Percentiles rank a stretch among this genome's conserved stretches.
Conservation (phyloP, 1,139 yeast genomes). For the Candida labiduridarum region DNA sequence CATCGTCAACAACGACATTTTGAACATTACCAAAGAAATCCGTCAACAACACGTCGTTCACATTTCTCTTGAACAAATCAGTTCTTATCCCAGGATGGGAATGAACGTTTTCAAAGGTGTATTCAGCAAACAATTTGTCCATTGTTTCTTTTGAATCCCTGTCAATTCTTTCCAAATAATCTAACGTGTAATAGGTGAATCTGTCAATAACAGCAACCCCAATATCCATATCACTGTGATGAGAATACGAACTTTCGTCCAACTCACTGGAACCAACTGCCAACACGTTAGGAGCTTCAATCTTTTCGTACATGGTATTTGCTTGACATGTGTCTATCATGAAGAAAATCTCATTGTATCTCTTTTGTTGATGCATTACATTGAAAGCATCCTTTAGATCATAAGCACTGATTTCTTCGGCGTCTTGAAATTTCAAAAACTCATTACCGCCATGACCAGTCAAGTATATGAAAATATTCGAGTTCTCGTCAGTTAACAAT, state of each 20-base stretch:
- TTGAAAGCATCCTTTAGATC: slow-evolving; percentile 97
- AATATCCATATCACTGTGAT: slow-evolving; percentile 91
- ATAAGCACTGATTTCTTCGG: slow-evolving; percentile 94
- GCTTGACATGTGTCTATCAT: slow-evolving; percentile 99
- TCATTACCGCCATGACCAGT: slow-evolving; percentile 99
- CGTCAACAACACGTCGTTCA: slow-evolving; percentile 74
- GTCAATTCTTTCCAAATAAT: slow-evolving; percentile 79
- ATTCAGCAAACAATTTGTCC: slow-evolving; percentile 80
- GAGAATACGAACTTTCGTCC: slow-evolving; percentile 92
- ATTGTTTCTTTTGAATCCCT: slow-evolving; percentile 75
- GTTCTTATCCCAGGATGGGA: slow-evolving; percentile 91
- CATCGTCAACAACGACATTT: slow-evolving; percentile 68
- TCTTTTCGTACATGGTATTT: slow-evolving; percentile 91
- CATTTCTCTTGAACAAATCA: slow-evolving; percentile 70
- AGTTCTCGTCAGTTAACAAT: slow-evolving; percentile 86
- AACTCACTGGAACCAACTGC: slow-evolving; percentile 92
- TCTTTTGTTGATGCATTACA: slow-evolving; percentile 93
- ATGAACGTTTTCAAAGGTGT: slow-evolving; percentile 83
- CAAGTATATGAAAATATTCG: slow-evolving; percentile 90
- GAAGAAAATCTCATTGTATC: slow-evolving; percentile 92
- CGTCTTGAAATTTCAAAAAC: slow-evolving; percentile 95
- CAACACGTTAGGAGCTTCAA: slow-evolving; percentile 88
- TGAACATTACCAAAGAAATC: slow-evolving; percentile 97
- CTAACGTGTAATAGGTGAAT: slow-evolving; percentile 89
- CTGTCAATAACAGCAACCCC: slow-evolving; percentile 98